A percentile compares a stretch with the other conserved stretches of the same genome.
Evolutionary conservation across 2,329 filamentous ascomycete genomes (phyloP).

Genomic region (Curvularia hawaiiensis): DNA sequence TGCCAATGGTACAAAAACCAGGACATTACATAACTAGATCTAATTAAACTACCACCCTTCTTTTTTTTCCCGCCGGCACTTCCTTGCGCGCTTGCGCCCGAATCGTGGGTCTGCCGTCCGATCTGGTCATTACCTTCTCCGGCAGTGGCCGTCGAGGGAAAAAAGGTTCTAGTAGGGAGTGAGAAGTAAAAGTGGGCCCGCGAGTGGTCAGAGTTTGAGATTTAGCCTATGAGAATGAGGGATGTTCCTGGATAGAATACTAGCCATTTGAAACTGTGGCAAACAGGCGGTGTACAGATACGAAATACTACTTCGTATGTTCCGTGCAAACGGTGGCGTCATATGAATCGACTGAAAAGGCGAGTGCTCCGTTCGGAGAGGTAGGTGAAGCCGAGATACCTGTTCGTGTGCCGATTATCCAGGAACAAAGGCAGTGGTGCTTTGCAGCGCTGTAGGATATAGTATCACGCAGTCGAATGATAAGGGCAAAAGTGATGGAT

Average conservation of each 20-base stretch:
- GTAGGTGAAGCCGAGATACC: neutral
- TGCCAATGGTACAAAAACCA: neutral
- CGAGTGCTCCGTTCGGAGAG: neutral
- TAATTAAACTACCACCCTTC: conserved; percentile 5
- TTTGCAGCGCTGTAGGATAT: neutral
- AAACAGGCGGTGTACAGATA: conserved; percentile 1
- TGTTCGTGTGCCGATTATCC: neutral
- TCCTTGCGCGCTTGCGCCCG: conserved; percentile 10
- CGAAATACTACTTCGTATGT: neutral
- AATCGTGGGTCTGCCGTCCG: conserved; percentile 3
- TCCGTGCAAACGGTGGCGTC: neutral
- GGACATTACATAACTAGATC: neutral
- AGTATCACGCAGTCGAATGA: conserved; percentile 8
- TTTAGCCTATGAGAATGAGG: neutral
- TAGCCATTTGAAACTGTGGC: neutral
- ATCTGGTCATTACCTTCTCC: neutral
- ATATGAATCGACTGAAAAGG: neutral
- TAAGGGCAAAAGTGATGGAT: neutral
- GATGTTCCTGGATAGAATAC: conserved; percentile 6
- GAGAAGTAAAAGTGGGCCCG: neutral
- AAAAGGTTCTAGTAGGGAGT: conserved; percentile 2
- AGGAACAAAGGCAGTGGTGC: neutral
- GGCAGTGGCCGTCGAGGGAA: conserved; percentile 3
- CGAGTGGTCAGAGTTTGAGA: conserved; percentile 2
- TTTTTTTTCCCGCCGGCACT: conserved; percentile 8